Percentiles rank a stretch among this genome's conserved stretches.
These are phyloP conservation scores for Stagonosporopsis chrysanthemi DNA, from an alignment of 2,329 filamentous ascomycete genomes.

Conservation along the genomic window DNA sequence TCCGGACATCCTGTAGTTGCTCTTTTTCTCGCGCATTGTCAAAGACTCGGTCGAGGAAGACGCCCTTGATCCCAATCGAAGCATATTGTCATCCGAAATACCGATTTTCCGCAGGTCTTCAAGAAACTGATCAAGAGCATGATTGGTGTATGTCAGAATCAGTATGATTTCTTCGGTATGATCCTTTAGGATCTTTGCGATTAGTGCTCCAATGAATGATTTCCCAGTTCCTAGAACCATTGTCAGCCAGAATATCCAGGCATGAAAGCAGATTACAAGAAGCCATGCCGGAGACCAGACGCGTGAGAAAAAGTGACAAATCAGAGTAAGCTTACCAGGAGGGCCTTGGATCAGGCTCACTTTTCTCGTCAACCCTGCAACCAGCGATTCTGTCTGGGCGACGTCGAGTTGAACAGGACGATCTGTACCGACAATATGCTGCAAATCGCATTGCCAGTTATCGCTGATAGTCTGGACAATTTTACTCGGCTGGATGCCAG, in stretches of 20 bases:
- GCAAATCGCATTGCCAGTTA: constrained; percentile 27
- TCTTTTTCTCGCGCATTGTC: constrained; percentile 54
- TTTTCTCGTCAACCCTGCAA: constrained; percentile 60
- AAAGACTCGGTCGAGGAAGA: constrained; percentile 59
- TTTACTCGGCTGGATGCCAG: constrained; percentile 31
- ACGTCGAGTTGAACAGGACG: constrained; percentile 54
- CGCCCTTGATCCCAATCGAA: constrained; percentile 69
- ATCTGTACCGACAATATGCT: constrained; percentile 26
- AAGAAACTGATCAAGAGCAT: constrained; percentile 58
- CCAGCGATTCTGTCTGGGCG: constrained; percentile 65
- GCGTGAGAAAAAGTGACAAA: background rate
- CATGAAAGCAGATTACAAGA: background rate
- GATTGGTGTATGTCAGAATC: constrained; percentile 73
- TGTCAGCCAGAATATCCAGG: constrained; percentile 14
- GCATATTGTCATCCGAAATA: constrained; percentile 59
- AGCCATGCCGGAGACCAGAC: background rate
- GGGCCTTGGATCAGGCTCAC: constrained; percentile 75
- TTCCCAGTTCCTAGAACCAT: constrained; percentile 70
- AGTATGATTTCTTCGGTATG: constrained; percentile 63
- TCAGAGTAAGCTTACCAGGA: constrained; percentile 60
- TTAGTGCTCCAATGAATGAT: constrained; percentile 73
- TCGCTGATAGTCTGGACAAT: constrained; percentile 37
- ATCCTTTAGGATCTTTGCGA: constrained; percentile 64
- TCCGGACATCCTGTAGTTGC: constrained; percentile 41
- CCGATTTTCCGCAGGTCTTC: constrained; percentile 69